Evolutionary conservation across 306 rosid species (phyloP).

Genomic region (Begonia fuchsioides): DNA sequence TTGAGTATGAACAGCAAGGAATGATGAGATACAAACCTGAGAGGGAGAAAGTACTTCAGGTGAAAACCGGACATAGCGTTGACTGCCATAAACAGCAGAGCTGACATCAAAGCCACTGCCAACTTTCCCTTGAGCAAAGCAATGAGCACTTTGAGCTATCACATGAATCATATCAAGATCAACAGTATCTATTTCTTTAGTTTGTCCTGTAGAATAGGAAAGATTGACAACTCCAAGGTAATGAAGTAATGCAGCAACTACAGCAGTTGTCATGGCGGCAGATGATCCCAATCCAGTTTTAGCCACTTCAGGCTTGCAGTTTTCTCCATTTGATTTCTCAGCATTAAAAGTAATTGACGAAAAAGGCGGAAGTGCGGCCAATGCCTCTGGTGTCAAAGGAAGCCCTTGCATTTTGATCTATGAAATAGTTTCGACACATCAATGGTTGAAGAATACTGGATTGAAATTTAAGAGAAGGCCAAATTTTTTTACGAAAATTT

Average conservation of each 20-base stretch:
- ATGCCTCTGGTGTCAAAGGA: conserved; percentile 67
- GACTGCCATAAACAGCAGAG: conserved; percentile 99
- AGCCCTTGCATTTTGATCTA: conserved; percentile 84
- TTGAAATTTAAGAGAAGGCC: too few species aligned
- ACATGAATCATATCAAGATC: conserved; percentile 73
- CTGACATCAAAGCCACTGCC: conserved; percentile 99
- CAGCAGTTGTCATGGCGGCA: conserved; percentile 97
- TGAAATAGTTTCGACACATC: conserved; percentile 11
- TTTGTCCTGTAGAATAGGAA: conserved; percentile 23
- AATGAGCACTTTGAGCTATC: conserved; percentile 94
- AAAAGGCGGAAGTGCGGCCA: conserved; percentile 78
- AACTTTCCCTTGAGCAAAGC: conserved; percentile 93
- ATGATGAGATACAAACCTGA: conserved; percentile 34
- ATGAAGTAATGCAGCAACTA: conserved; percentile 90
- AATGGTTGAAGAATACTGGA: background rate
- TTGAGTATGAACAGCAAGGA: too few species aligned
- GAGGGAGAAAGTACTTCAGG: conserved; percentile 79
- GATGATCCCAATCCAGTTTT: conserved; percentile 98
- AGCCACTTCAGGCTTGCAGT: conserved; percentile 85
- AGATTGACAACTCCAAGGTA: conserved; percentile 68
- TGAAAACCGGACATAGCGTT: conserved; percentile 91
- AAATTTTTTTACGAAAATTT: too few species aligned
- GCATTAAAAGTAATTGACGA: conserved; percentile 66
- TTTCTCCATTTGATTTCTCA: conserved; percentile 44
- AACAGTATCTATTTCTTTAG: conserved; percentile 22